These are phyloP conservation scores for Apodospora peruviana DNA, from an alignment of 495 filamentous ascomycete species.

Conservation along the genomic window DNA sequence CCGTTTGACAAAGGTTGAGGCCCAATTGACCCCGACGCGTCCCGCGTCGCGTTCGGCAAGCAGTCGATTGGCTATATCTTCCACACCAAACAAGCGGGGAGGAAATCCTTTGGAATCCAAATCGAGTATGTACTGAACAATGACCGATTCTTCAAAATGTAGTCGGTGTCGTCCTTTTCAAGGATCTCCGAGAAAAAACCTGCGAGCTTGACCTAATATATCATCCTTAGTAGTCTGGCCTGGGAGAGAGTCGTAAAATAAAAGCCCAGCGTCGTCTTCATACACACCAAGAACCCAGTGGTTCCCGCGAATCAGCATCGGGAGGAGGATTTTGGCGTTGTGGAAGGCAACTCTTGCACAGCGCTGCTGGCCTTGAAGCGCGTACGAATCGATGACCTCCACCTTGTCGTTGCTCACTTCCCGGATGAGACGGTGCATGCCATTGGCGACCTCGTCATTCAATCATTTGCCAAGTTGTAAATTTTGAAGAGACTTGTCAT, in stretches of 20 bases:
- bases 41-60: background rate
- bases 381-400: background rate
- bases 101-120: conserved; percentile 1
- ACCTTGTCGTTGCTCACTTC: conserved; percentile 1
- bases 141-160: too few relatives aligned
- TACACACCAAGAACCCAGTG: conserved; percentile 4
- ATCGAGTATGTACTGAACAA: background rate
- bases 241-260: conserved; percentile 1
- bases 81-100: conserved; percentile 1
- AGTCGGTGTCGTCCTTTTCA: background rate
- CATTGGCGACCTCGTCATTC: conserved; percentile 3
- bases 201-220: background rate
- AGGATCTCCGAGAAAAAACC: conserved; percentile 4
- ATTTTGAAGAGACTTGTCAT: background rate
- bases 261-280: conserved; percentile 1
- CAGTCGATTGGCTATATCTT: conserved; percentile 1
- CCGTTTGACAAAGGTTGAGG: background rate
- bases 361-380: background rate
- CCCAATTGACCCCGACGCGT: background rate
- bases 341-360: background rate
- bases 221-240: background rate
- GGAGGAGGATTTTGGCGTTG: background rate
- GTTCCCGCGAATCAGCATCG: conserved; percentile 2
- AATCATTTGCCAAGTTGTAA: background rate
- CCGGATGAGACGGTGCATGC: background rate